Evolutionary conservation across 148 eudicot species (phyloP), one percentile per base, ranked within the genome.

Genomic region (Nepenthes gracilis): DNA sequence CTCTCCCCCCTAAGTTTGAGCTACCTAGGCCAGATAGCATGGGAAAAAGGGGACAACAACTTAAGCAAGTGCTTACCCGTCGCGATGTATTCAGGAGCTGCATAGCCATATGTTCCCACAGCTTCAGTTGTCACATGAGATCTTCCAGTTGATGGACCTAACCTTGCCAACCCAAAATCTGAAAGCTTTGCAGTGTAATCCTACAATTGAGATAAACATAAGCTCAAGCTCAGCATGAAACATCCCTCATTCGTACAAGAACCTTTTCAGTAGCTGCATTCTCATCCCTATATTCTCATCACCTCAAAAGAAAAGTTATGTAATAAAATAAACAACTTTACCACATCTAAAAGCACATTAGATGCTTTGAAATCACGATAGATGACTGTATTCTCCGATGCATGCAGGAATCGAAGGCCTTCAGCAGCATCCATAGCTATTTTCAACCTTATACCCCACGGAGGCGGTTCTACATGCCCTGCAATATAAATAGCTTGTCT

Each of bases 81-180:
- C 48, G 87, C 89, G 54, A 85, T 63, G 64, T 91, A 91, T 57
- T 91, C 97, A 0, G 97, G 97, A 14, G 97, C 97, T 0, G 86
- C 93, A 49, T 91, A 91, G 2, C 97, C 97, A 33, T 80, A 85
- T 0, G 97, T 91, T 52, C 97, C 97, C 9, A 91, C 80, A 36
- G 87, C 77, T 43, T 78, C 72, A 4, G 97, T 91, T 23, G 88
- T 80, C 2, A 91, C 86, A 35, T 91, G 97, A 13, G 97, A 83
- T 7, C 67, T 58, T 32, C 90, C 97, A 50, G 80, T 59, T 9
- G 54, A 61, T 2, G 97, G 97, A 14, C 97, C 97, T 36, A 74
- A 56, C 70, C 88, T 91, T n/a, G 97, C 97, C 10, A 91, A 67
- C 47, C 97, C 97, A 53, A 91, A 91, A 72, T 91, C 97, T 1